Conservation (phyloP, 139 green algal genomes). For the Coccomyxa sp. region DNA sequence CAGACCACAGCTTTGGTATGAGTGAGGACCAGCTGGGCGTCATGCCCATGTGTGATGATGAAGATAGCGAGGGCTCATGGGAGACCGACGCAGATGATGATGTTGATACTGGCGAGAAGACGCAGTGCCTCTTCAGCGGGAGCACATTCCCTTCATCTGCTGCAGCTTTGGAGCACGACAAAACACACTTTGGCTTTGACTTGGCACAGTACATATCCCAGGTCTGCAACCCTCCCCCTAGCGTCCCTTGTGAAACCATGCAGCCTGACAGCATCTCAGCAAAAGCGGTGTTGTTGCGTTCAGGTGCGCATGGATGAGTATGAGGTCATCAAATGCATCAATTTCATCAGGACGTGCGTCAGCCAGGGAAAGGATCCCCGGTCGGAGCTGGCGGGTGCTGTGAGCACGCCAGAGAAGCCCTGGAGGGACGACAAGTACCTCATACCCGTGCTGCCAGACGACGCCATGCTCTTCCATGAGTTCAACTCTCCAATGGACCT, state of each 20-base stretch:
- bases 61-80: slow-evolving; percentile 48
- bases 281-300: not conserved
- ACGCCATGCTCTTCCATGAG: slow-evolving; percentile 76
- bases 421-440: slow-evolving; percentile 57
- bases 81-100: slow-evolving; percentile 23
- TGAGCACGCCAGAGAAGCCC: slow-evolving; percentile 10
- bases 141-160: slow-evolving; percentile 38
- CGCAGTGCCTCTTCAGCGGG: slow-evolving; percentile 56
- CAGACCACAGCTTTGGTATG: too few species aligned
- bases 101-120: slow-evolving; percentile 36
- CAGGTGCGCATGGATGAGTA: slow-evolving; percentile 62
- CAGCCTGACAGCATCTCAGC: too few species aligned
- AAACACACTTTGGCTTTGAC: slow-evolving; percentile 39
- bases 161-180: slow-evolving; percentile 62
- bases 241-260: too few species aligned
- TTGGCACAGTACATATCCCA: slow-evolving; percentile 7
- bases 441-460: slow-evolving; percentile 64
- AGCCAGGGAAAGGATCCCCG: slow-evolving; percentile 43
- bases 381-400: slow-evolving; percentile 13
- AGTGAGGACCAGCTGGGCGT: too few species aligned
- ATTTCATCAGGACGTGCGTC: slow-evolving; percentile 66
- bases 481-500: slow-evolving; percentile 36
- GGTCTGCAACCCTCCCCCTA: too few species aligned
- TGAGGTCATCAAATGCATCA: slow-evolving; percentile 73
- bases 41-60: too few species aligned